A percentile compares a stretch with the other conserved stretches of the same genome.
Conservation (phyloP, 2,329 filamentous ascomycete species). For the Escovopsis sp. region DNA sequence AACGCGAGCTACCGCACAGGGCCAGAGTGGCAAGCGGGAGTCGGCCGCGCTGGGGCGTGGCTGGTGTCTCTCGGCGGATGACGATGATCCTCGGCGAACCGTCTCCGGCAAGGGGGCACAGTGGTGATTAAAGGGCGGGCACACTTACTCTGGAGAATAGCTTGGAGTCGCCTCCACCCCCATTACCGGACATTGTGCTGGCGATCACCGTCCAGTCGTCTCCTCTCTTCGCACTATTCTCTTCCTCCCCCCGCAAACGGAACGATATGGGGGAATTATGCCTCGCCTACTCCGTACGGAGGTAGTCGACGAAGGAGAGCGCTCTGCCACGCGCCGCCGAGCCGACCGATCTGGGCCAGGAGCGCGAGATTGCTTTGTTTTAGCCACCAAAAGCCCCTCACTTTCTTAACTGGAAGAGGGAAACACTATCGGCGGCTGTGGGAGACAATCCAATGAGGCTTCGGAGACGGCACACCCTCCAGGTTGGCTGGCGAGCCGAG, state of each 20-base stretch:
- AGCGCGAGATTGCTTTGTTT: background rate
- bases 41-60: background rate
- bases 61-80: background rate
- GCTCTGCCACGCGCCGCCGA: background rate
- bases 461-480: background rate
- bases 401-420: background rate
- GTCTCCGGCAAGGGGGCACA: too few relatives aligned
- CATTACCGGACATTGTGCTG: conserved; percentile 34
- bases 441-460: background rate
- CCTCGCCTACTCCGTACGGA: too few relatives aligned
- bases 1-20: too few relatives aligned
- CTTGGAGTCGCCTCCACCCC: conserved; percentile 84
- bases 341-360: background rate
- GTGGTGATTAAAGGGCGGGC: background rate
- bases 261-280: background rate
- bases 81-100: too few relatives aligned
- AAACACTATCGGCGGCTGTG: background rate
- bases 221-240: too few relatives aligned
- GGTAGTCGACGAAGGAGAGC: background rate
- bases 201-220: conserved; percentile 1
- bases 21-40: too few relatives aligned
- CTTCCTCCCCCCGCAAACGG: conserved; percentile 3
- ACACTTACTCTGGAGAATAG: conserved; percentile 85
- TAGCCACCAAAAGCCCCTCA: background rate
- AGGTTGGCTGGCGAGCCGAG: too few relatives aligned